Base-by-base conservation (phyloP, 441 rosid genomes). In the Adansonia madagascariensis region DNA sequence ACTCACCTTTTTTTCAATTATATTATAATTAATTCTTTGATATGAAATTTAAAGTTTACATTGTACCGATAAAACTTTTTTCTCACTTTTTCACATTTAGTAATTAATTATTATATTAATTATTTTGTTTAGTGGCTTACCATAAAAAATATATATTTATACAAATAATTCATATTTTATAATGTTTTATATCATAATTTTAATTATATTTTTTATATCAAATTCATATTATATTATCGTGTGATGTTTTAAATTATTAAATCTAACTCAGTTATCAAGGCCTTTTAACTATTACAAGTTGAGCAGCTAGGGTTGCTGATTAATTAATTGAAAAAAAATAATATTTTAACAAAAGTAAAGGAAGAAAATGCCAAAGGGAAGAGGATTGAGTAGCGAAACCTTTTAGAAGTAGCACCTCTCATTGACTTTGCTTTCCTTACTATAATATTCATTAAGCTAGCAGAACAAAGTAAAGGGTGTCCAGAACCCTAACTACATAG, bases 381-480 rank as follows among this genome's bases (percentile, higher is more conserved):
- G 60, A 55, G 11, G 22, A 56, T 56, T 56, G 10, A 8, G 12
- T 82, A 85, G 77, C 82, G 57, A 79, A 80, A 79, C 49, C 79
- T 81, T 85, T 80, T 56, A 17, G 60, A 84, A 86, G 72, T 85
- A 82, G 82, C 41, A 76, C 69, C 81, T 81, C 73, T 80, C 76
- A 85, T 91, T 90, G 93, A 87, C 93, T 86, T 88, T 77, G 82
- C 82, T 81, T 80, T 81, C 67, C 80, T 68, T 79, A 31, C 68
- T 75, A 0, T 57, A 83, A 27, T 80, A 78, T 80, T 65, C 81
- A 56, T 72, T 80, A 78, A 62, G 73, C 50, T 75, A 17, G 46
- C 12, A 71, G 70, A 68, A 44, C 73, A 78, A 77, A 83, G 70
- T 35, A 80, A 18, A 81, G 85, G 78, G 43, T 75, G 63, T 73